Base-by-base conservation (phyloP, 1,284 basidiomycete species). In the Sphagnurus paluster region DNA sequence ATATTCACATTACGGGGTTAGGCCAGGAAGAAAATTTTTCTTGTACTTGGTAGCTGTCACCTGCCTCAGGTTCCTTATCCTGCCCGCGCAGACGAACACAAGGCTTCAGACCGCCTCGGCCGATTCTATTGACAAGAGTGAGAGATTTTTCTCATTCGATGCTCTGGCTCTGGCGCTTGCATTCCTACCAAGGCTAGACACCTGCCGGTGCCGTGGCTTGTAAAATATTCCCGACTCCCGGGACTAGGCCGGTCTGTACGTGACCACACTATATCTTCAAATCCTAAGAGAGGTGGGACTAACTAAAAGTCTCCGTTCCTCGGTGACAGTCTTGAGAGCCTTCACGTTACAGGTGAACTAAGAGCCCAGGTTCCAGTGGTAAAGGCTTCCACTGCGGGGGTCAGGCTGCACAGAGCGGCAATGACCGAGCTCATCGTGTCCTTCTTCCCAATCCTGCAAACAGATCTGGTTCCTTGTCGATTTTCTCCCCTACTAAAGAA, bases 121-220 rank as follows among this genome's bases (percentile, higher is more conserved):
- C 51, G 47, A 34, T 14, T n/a, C 21, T 9, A 17, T 35, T 45
- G 48, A 53, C 48, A 21, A 42, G 44, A 47, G 50, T 49, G 44
- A 14, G 41, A 46, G 38, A 39, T 39, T 20, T 40, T 39, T 14
- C 28, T 42, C 30, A 29, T 28, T 23, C 13, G 20, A 14, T 14
- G 10, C 35, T 29, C 14, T 21, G 29, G 26, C 30, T 40, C 17
- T 35, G 26, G 37, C 36, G 29, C 42, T 38, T 32, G 4, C 13
- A 17, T 19, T n/a, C n/a, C n/a, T n/a, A n/a, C n/a, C n/a, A n/a
- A n/a, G n/a, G n/a, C n/a, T n/a, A n/a, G n/a, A n/a, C n/a, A n/a
- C n/a, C n/a, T n/a, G n/a, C n/a, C n/a, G n/a, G n/a, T n/a, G n/a
- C n/a, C n/a, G n/a, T n/a, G n/a, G n/a, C n/a, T n/a, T n/a, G n/a